These are phyloP conservation scores for Sporothrix sp. DNA, from an alignment of 2,329 filamentous ascomycete species.

Conservation along the genomic window DNA sequence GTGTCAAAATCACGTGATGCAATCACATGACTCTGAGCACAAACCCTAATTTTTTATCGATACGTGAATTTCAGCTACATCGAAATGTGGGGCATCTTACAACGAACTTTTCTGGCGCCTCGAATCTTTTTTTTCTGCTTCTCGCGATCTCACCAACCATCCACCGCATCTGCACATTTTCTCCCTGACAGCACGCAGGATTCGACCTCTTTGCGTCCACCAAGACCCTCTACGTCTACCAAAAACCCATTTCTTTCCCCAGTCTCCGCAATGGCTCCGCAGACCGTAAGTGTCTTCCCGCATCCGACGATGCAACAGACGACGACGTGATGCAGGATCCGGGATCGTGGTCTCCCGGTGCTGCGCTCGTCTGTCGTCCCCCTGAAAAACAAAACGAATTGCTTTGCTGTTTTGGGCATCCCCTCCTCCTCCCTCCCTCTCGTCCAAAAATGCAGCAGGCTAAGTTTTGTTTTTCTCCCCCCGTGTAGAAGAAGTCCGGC, in stretches of 20 bases:
- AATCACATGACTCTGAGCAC: neutral
- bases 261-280: slow-evolving; percentile 65
- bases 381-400: slow-evolving; percentile 31
- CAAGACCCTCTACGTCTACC: slow-evolving; percentile 20
- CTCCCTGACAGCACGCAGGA: slow-evolving; percentile 54
- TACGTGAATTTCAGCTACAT: neutral
- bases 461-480: slow-evolving; percentile 49
- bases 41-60: slow-evolving; percentile 7
- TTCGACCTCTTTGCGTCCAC: slow-evolving; percentile 56
- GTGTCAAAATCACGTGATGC: neutral
- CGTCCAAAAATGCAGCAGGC: slow-evolving; percentile 75
- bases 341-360: neutral
- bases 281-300: slow-evolving; percentile 83
- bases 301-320: slow-evolving; percentile 23
- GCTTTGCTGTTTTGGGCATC: slow-evolving; percentile 83
- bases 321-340: neutral
- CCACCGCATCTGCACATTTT: slow-evolving; percentile 11
- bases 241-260: slow-evolving; percentile 20
- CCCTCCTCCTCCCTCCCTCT: slow-evolving; percentile 5
- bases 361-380: neutral
- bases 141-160: slow-evolving; percentile 6
- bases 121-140: slow-evolving; percentile 9
- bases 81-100: slow-evolving; percentile 13
- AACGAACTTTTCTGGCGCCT: neutral
- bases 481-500: slow-evolving; percentile 54